These are phyloP conservation scores for Tieghemiomyces parasiticus DNA, from an alignment of 192 early-diverging fungal species.

Conservation along the genomic window DNA sequence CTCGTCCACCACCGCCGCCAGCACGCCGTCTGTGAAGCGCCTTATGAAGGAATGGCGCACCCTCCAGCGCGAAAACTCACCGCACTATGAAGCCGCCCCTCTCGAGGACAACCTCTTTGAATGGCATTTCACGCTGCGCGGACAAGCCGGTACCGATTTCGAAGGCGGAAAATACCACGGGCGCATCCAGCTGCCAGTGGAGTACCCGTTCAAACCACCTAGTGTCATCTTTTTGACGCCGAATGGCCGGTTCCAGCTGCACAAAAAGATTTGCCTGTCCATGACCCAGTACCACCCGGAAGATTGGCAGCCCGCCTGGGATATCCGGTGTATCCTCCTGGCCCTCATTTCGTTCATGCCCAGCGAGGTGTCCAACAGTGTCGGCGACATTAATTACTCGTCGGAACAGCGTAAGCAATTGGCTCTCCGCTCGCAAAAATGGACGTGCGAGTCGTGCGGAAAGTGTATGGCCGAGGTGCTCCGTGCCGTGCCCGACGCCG, in stretches of 20 bases:
- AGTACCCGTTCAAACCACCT: conserved; percentile 91
- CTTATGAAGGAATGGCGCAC: conserved; percentile 8
- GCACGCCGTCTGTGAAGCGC: neutral
- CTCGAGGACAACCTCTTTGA: conserved; percentile 84
- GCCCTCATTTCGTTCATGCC: conserved; percentile 85
- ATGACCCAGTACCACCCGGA: conserved; percentile 92
- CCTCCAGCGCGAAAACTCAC: neutral
- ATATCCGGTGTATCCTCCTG: conserved; percentile 77
- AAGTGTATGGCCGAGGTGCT: neutral
- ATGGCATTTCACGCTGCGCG: conserved; percentile 92
- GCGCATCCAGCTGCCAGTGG: conserved; percentile 74
- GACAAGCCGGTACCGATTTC: conserved; percentile 75
- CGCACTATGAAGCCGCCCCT: neutral
- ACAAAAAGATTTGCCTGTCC: conserved; percentile 89
- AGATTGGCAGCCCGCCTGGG: conserved; percentile 95
- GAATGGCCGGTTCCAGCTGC: conserved; percentile 78
- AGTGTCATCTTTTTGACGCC: conserved; percentile 64
- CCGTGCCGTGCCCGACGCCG: neutral
- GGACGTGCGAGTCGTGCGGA: neutral
- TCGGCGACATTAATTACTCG: conserved; percentile 5
- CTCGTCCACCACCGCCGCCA: neutral
- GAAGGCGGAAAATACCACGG: conserved; percentile 83
- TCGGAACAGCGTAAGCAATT: neutral
- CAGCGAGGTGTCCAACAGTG: conserved; percentile 18
- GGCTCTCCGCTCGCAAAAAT: neutral